Conservation (phyloP, 768 basidiomycete species). For the Pleurotus tuoliensis region DNA sequence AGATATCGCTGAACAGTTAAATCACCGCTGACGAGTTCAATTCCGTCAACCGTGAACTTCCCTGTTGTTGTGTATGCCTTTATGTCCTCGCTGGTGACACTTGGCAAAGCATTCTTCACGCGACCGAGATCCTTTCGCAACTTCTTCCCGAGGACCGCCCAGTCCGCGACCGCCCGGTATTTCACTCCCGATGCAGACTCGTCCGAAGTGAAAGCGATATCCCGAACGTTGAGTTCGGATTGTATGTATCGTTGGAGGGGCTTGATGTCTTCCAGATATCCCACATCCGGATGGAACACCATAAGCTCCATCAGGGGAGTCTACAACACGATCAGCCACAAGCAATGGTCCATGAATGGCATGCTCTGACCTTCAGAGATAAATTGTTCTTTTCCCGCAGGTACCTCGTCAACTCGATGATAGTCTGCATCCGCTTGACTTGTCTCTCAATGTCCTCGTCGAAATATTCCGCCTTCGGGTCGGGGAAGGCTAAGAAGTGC, state of each 20-base stretch:
- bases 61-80: constrained; percentile 73
- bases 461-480: constrained; percentile 92
- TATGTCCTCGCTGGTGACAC: constrained; percentile 76
- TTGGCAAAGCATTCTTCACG: constrained; percentile 84
- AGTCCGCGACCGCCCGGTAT: constrained; percentile 92
- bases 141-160: constrained; percentile 91
- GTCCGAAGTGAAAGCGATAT: constrained; percentile 85
- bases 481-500: constrained; percentile 93
- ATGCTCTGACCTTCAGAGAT: constrained; percentile 72
- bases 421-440: constrained; percentile 89
- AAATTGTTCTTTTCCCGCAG: constrained; percentile 84
- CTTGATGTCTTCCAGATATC: constrained; percentile 83
- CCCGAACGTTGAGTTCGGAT: constrained; percentile 93
- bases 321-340: constrained; percentile 33
- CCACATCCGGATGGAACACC: constrained; percentile 85
- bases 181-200: constrained; percentile 82
- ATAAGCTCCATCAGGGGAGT: constrained; percentile 90
- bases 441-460: constrained; percentile 91
- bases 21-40: constrained; percentile 88
- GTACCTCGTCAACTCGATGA: constrained; percentile 88
- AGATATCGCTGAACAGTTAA: constrained; percentile 88
- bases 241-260: constrained; percentile 85
- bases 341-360: constrained; percentile 2
- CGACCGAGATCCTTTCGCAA: constrained; percentile 87
- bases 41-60: constrained; percentile 82